Evolutionary conservation across 768 basidiomycete genomes (phyloP).

Genomic region (Tulasnella sp.): DNA sequence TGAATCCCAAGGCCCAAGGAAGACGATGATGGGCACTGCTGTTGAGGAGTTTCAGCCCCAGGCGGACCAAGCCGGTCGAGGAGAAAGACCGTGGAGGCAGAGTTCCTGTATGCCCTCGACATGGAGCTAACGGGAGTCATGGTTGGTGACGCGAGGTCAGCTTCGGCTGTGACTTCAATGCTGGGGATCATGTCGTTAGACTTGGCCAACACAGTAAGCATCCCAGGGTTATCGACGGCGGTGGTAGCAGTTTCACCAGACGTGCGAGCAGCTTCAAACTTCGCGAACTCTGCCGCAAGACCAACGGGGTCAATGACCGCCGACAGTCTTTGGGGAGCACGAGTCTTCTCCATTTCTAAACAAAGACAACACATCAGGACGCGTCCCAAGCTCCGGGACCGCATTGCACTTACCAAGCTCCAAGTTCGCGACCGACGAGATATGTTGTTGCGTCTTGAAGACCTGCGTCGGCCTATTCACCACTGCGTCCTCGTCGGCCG

Average conservation of each 20-base stretch:
- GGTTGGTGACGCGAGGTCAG: not conserved
- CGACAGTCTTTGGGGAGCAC: slow-evolving; percentile 47
- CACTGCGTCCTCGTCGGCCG: not conserved
- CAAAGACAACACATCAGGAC: not conserved
- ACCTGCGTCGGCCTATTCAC: slow-evolving; percentile 29
- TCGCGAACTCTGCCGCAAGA: slow-evolving; percentile 48
- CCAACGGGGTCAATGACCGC: slow-evolving; percentile 57
- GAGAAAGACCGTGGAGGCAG: not conserved
- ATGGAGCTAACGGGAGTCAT: not conserved
- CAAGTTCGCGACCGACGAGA: slow-evolving; percentile 52
- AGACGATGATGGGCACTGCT: not conserved
- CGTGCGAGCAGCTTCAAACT: slow-evolving; percentile 32
- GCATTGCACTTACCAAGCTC: slow-evolving; percentile 41
- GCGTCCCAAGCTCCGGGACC: not conserved
- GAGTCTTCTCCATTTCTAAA: slow-evolving; percentile 10
- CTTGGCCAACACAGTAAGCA: slow-evolving; percentile 31
- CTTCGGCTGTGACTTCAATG: not conserved
- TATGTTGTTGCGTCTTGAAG: slow-evolving; percentile 53
- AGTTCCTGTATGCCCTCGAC: not conserved
- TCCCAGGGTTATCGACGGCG: slow-evolving; percentile 54
- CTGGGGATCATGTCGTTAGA: not conserved
- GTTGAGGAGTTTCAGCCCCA: not conserved
- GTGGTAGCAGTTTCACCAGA: slow-evolving; percentile 44
- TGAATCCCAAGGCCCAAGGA: not conserved
- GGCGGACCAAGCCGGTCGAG: not conserved